A percentile compares a stretch with the other conserved stretches of the same genome.
Evolutionary conservation across 768 basidiomycete genomes (phyloP).

Genomic region (Leucocoprinus birnbaumii): DNA sequence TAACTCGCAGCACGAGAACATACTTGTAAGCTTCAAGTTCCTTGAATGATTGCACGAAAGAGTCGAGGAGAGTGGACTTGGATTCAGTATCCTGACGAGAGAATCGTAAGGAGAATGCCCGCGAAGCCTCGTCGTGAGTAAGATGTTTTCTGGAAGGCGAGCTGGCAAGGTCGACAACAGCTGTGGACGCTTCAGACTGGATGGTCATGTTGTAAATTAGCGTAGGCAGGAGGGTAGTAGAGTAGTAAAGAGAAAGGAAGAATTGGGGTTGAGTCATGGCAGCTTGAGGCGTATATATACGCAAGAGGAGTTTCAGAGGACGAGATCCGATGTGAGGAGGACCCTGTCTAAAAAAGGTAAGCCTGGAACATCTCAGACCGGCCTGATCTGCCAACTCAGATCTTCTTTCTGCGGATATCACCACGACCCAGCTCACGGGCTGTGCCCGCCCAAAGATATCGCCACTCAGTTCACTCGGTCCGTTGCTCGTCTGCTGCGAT

Average conservation of each 20-base stretch:
- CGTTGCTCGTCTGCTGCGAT: background rate
- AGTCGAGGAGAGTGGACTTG: slow-evolving; percentile 40
- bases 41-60: slow-evolving; percentile 55
- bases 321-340: slow-evolving; percentile 10
- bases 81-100: slow-evolving; percentile 8
- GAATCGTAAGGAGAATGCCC: background rate
- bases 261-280: background rate
- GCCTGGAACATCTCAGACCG: background rate
- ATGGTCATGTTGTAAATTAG: slow-evolving; percentile 1
- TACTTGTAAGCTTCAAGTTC: slow-evolving; percentile 69
- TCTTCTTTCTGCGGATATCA: background rate
- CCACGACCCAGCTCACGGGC: slow-evolving; percentile 6
- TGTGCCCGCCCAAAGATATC: slow-evolving; percentile 4
- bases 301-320: slow-evolving; percentile 8
- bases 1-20: slow-evolving; percentile 17
- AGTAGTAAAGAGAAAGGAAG: slow-evolving; percentile 3
- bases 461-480: background rate
- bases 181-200: slow-evolving; percentile 5
- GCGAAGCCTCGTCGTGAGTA: background rate
- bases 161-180: background rate
- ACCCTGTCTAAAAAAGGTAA: background rate
- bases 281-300: slow-evolving; percentile 8
- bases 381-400: background rate
- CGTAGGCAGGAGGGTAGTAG: background rate
- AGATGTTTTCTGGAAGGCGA: background rate